Conservation (phyloP, 202 grass and related monocot genomes). For the Schoenoplectus tabernaemontani region DNA sequence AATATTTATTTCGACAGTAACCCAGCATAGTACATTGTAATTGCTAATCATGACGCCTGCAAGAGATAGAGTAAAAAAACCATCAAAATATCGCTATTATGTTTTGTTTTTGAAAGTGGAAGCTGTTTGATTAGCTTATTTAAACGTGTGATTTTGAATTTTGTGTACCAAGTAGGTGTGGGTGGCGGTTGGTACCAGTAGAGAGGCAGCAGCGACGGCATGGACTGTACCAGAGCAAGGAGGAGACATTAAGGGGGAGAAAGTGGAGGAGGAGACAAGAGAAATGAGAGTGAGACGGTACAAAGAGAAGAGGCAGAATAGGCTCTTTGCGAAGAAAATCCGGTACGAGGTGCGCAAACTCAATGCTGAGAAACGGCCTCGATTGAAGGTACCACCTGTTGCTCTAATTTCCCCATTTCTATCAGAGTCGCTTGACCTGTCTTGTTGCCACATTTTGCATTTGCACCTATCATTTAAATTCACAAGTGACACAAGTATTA, state of each 20-base stretch:
- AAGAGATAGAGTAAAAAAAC: neutral
- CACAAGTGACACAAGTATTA: neutral
- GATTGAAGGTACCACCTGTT: slow-evolving; percentile 64
- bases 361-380: slow-evolving; percentile 76
- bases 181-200: slow-evolving; percentile 38
- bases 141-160: neutral
- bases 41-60: no score
- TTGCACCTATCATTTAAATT: neutral
- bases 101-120: neutral
- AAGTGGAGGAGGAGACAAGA: slow-evolving; percentile 10
- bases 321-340: slow-evolving; percentile 72
- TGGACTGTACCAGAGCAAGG: slow-evolving; percentile 32
- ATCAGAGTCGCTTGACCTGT: neutral
- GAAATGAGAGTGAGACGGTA: slow-evolving; percentile 58
- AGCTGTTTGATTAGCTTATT: neutral
- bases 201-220: neutral
- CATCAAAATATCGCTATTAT: neutral
- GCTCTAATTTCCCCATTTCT: neutral
- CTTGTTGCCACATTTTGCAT: neutral
- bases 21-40: neutral
- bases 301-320: slow-evolving; percentile 74
- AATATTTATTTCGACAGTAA: neutral
- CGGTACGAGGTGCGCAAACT: slow-evolving; percentile 88
- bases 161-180: slow-evolving; percentile 37
- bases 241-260: slow-evolving; percentile 27